A percentile compares a stretch with the other conserved stretches of the same genome.
Evolutionary conservation across 1,284 basidiomycete species (phyloP).

Genomic region (Macrocybe sp.): DNA sequence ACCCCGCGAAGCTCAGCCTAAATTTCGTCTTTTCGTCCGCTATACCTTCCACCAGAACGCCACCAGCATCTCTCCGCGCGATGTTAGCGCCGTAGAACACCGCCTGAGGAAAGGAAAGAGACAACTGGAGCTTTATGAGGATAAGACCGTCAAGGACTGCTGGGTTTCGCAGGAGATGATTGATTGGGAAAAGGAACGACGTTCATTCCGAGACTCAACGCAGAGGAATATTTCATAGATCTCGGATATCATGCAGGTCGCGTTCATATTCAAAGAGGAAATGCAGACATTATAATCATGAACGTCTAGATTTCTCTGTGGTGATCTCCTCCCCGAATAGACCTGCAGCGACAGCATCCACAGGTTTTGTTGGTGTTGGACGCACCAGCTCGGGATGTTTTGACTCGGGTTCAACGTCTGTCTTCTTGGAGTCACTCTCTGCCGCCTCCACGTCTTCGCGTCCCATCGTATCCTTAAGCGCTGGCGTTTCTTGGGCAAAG

Average conservation of each 20-base stretch:
- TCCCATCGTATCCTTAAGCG: no score
- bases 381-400: neutral
- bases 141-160: conserved; percentile 61
- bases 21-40: conserved; percentile 62
- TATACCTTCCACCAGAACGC: conserved; percentile 66
- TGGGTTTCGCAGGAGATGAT: conserved; percentile 65
- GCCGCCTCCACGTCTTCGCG: conserved; percentile 5
- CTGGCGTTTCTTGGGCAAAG: no score
- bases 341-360: conserved; percentile 15
- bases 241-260: no score
- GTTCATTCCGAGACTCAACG: conserved; percentile 2
- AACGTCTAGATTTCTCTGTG: neutral
- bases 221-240: neutral
- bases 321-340: conserved; percentile 11
- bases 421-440: neutral
- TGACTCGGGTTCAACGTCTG: neutral
- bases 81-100: conserved; percentile 68
- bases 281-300: conserved; percentile 6
- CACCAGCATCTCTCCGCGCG: conserved; percentile 50
- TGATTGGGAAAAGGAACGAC: conserved; percentile 43
- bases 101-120: conserved; percentile 58
- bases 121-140: conserved; percentile 67
- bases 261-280: neutral
- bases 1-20: conserved; percentile 48
- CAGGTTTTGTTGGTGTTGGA: conserved; percentile 5